A percentile compares a stretch with the other conserved stretches of the same genome.
phyloP scores from a whole-genome alignment of 352 stramenopile species.

The Phytophthora podocarpi region DNA sequence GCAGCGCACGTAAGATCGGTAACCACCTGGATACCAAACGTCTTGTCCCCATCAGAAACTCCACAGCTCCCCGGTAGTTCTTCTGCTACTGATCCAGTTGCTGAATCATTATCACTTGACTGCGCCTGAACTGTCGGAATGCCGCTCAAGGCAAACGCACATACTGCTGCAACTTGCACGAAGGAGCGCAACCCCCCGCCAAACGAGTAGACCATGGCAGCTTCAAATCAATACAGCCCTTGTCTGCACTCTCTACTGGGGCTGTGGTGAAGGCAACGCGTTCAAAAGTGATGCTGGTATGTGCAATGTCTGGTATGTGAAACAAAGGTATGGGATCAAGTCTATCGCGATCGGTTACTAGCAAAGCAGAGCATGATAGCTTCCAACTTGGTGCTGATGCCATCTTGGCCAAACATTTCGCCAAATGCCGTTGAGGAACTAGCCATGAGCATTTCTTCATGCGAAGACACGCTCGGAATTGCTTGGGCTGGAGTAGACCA shows the following conservation, averaged over 20 bases:
- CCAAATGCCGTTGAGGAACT: conserved; percentile 15
- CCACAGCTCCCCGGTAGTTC: conserved; percentile 3
- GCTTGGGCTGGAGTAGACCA: background rate
- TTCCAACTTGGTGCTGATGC: too few relatives aligned
- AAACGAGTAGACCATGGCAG: conserved; percentile 10
- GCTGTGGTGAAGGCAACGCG: conserved; percentile 9
- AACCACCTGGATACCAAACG: conserved; percentile 37
- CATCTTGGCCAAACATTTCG: too few relatives aligned
- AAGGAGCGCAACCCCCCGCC: conserved; percentile 9
- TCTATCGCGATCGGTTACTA: conserved; percentile 1
- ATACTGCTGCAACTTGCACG: background rate
- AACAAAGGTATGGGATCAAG: conserved; percentile 19
- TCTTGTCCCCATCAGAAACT: conserved; percentile 38
- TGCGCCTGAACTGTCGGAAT: background rate
- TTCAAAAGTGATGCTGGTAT: conserved; percentile 19
- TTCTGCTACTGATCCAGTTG: conserved; percentile 17
- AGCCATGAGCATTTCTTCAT: conserved; percentile 3
- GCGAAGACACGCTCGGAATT: conserved; percentile 5
- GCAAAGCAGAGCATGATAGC: background rate
- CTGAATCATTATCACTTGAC: background rate
- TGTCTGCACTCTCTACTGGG: background rate
- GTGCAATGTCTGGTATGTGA: background rate
- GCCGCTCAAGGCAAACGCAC: background rate
- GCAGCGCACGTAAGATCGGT: conserved; percentile 27
- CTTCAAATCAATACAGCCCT: background rate